phyloP scores from a whole-genome alignment of 495 filamentous ascomycete genomes.

The Talaromyces liani region DNA sequence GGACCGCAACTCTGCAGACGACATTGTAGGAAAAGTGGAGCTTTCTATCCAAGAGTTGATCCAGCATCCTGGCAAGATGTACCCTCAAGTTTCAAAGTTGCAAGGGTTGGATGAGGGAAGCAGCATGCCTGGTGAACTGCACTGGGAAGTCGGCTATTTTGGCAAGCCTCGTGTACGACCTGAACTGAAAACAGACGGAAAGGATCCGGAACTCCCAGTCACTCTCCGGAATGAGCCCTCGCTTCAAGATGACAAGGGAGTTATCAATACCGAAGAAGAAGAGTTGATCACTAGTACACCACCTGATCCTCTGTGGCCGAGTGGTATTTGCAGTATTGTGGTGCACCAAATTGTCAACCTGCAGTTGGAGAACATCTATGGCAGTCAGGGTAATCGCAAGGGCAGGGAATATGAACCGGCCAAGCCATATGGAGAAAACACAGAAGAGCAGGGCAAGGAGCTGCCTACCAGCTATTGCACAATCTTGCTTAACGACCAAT shows the following conservation, averaged over 20 bases:
- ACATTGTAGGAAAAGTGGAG: slow-evolving; percentile 91
- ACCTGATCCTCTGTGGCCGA: slow-evolving; percentile 90
- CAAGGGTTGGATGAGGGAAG: slow-evolving; percentile 72
- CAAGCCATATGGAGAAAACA: slow-evolving; percentile 73
- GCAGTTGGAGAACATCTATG: slow-evolving; percentile 71
- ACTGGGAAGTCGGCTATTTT: slow-evolving; percentile 96
- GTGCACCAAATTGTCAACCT: slow-evolving; percentile 95
- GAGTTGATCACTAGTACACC: slow-evolving; percentile 84
- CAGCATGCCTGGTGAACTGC: slow-evolving; percentile 84
- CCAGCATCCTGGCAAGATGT: slow-evolving; percentile 86
- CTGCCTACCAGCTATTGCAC: slow-evolving; percentile 89
- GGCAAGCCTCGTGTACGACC: slow-evolving; percentile 77
- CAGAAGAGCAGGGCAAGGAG: slow-evolving; percentile 68
- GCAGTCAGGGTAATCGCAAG: slow-evolving; percentile 50
- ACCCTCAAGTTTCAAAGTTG: slow-evolving; percentile 80
- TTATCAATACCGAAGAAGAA: slow-evolving; percentile 65
- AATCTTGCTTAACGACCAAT: slow-evolving; percentile 78
- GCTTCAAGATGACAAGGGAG: slow-evolving; percentile 83
- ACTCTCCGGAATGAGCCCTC: slow-evolving; percentile 63
- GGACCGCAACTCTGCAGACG: slow-evolving; percentile 79
- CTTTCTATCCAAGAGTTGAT: slow-evolving; percentile 91
- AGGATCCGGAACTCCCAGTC: slow-evolving; percentile 66
- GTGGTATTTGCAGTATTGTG: slow-evolving; percentile 72
- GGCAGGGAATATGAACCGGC: slow-evolving; percentile 87
- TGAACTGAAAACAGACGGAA: slow-evolving; percentile 78